Base-by-base conservation (phyloP, 176 grass and related monocot genomes). In the Oryza australiensis region DNA sequence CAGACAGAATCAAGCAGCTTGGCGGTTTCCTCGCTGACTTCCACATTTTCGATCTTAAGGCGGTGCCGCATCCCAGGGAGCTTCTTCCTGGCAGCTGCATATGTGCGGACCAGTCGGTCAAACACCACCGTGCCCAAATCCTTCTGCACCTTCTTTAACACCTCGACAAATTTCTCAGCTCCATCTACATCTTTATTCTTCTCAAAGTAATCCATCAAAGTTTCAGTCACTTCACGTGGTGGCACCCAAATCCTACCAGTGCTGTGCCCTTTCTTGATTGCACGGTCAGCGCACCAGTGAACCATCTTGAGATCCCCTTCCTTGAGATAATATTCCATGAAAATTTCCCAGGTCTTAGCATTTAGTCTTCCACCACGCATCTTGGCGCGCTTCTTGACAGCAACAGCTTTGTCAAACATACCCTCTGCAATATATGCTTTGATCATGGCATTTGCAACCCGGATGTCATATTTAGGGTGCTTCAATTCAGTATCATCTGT, bases 361-460 rank as follows among this genome's bases (percentile, higher is more conserved):
- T 98, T 98, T 22, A 85, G 88, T 72, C 92, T 93, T 75, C 92
- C 92, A 22, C 95, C 92, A 7, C 82, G 88, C 78, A 82, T 85
- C 64, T 95, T 93, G 37, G 96, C 93, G 34, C 26, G 82, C 85
- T 95, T 88, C 86, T 95, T 95, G 27, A 93, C 45, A 72, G 84
- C 85, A 33, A 79, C 22, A 70, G 96, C 96, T 74, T 95, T 86
- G 64, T 98, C 90, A 51, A 98, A 72, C 90, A 85, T 98, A 70
- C 86, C 89, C 79, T 98, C 96, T 64, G 90, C 13, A 59, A 90
- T 75, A 55, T 98, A 98, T 53, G 90, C 96, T 85, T 68, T 98
- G n/a, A 98, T 95, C 87, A 98, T 86, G 37, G 91, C 96, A 77
- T 98, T 98, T 18, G 90, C 93, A 67, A 98, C 73, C 62, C 96